Percentiles rank a stretch among this genome's conserved stretches.
Conservation (phyloP, 352 stramenopile species). For the Globisporangium megalacanthum region DNA sequence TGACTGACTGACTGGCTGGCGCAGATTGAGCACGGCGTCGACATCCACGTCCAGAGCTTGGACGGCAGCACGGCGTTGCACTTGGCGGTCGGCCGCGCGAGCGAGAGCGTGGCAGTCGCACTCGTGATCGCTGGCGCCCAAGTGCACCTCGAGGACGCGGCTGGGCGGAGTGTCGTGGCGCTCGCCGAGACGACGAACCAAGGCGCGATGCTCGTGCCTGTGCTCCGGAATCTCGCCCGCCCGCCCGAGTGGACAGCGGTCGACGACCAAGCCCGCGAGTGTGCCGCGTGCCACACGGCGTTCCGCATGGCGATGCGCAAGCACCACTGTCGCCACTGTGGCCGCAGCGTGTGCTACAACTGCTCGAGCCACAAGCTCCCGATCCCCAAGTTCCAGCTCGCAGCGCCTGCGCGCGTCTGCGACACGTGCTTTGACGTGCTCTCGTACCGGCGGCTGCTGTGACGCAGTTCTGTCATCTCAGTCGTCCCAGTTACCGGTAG, state of each 20-base stretch:
- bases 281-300: conserved; percentile 59
- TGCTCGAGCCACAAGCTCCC: conserved; percentile 82
- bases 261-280: conserved; percentile 69
- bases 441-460: conserved; percentile 76
- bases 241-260: conserved; percentile 47
- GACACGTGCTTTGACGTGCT: conserved; percentile 82
- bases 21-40: conserved; percentile 74
- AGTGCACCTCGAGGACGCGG: conserved; percentile 76
- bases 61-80: conserved; percentile 83
- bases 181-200: conserved; percentile 80
- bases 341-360: conserved; percentile 81
- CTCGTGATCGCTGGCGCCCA: conserved; percentile 71
- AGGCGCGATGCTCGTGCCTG: conserved; percentile 70
- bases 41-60: conserved; percentile 77
- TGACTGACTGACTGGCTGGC: background rate
- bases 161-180: conserved; percentile 76
- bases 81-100: conserved; percentile 68
- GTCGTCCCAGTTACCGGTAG: no score
- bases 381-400: conserved; percentile 79
- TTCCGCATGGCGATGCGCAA: conserved; percentile 83
- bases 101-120: conserved; percentile 61
- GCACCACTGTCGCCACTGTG: conserved; percentile 80
- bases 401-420: conserved; percentile 70
- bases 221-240: conserved; percentile 69
- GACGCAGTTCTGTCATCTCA: background rate